Percentiles rank a stretch among this genome's conserved stretches.
phyloP scores from a whole-genome alignment of 179 eudicot genomes.

The Amaranthus tricolor region DNA sequence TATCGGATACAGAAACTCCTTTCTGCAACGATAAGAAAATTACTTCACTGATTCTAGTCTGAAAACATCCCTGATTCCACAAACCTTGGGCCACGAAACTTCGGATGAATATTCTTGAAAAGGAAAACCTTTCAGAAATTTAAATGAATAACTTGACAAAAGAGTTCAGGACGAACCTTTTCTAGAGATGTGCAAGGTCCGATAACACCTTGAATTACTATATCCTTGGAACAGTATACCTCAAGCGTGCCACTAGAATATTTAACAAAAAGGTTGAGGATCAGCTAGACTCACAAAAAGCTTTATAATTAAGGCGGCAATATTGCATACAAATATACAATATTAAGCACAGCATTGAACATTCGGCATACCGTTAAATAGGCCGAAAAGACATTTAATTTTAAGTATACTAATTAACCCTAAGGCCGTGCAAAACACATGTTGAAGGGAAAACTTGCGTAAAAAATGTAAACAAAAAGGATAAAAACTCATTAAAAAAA shows the following conservation, averaged over 20 bases:
- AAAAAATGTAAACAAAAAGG: not conserved
- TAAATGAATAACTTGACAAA: too few relatives aligned
- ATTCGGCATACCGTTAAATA: not conserved
- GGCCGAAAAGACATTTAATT: not conserved
- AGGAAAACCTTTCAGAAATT: too few relatives aligned
- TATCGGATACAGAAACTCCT: constrained; percentile 81
- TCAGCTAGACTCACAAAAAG: not conserved
- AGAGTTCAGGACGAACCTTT: constrained; percentile 48
- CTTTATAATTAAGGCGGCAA: not conserved
- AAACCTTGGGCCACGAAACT: not conserved
- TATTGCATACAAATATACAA: not conserved
- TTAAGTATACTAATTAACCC: not conserved
- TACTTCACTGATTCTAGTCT: not conserved
- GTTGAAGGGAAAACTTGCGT: not conserved
- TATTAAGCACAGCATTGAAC: not conserved
- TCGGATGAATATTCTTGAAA: not conserved
- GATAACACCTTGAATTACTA: constrained; percentile 77
- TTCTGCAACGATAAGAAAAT: constrained; percentile 53
- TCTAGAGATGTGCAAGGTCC: constrained; percentile 91
- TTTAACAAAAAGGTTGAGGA: not conserved
- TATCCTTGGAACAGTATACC: constrained; percentile 84
- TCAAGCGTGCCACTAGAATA: constrained; percentile 78
- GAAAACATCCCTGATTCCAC: not conserved
- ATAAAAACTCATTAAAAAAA: not conserved
- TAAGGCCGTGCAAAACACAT: not conserved